These are phyloP conservation scores for Lantana camara DNA, from an alignment of 257 asterid species.

Conservation along the genomic window DNA sequence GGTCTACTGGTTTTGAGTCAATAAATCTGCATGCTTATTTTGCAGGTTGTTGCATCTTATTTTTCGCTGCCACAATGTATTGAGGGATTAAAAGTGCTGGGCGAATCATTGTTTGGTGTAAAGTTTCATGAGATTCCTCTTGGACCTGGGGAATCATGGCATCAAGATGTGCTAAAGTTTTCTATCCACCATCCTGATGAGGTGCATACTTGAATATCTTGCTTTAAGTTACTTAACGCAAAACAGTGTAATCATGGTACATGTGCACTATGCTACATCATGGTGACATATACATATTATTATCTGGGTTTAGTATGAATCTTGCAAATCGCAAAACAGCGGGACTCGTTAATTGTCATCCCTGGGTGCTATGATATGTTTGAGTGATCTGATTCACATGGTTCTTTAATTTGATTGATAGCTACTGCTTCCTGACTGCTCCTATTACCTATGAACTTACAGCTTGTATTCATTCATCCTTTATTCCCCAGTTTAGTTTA, in stretches of 20 bases:
- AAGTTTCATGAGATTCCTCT: conserved; percentile 60
- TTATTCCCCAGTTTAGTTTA: background rate
- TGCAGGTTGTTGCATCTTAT: conserved; percentile 76
- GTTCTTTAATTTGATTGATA: background rate
- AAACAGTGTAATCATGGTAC: conserved; percentile 11
- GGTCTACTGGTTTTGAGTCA: background rate
- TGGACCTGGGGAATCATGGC: conserved; percentile 98
- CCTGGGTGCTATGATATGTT: background rate
- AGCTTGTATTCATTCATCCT: background rate
- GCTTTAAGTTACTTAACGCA: conserved; percentile 17
- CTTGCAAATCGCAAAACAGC: conserved; percentile 4
- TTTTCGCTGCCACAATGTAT: conserved; percentile 79
- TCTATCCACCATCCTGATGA: conserved; percentile 82
- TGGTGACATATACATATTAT: background rate
- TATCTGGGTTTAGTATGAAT: background rate
- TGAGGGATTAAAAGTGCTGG: conserved; percentile 83
- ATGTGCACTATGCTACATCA: conserved; percentile 17
- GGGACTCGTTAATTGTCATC: too few relatives aligned
- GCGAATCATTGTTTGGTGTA: conserved; percentile 87
- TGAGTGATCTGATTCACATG: background rate
- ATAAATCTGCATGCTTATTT: background rate
- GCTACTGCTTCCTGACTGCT: background rate
- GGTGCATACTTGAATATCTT: conserved; percentile 48
- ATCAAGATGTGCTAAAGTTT: conserved; percentile 89
- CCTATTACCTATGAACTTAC: background rate